These are phyloP conservation scores for Kwoniella botswanensis DNA, from an alignment of 768 basidiomycete genomes.

Conservation along the genomic window DNA sequence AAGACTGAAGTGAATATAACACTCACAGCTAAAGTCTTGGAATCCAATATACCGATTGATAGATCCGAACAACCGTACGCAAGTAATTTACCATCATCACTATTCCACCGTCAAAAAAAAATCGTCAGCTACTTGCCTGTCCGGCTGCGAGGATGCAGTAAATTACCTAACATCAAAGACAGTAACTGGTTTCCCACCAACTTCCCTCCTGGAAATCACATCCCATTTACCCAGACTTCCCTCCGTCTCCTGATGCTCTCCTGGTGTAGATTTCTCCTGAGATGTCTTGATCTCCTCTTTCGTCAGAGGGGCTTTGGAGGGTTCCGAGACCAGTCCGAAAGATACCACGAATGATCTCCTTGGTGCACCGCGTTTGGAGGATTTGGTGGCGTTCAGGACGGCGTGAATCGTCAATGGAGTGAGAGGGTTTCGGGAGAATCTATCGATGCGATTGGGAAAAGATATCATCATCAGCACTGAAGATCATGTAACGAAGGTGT, in stretches of 20 bases:
- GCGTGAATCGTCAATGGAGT: constrained; percentile 48
- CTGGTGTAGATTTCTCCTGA: constrained; percentile 24
- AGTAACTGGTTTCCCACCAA: constrained; percentile 79
- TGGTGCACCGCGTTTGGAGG: constrained; percentile 45
- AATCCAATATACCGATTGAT: constrained; percentile 81
- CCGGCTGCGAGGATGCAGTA: background rate
- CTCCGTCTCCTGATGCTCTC: constrained; percentile 30
- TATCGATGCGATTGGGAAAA: constrained; percentile 1
- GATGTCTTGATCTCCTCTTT: constrained; percentile 27
- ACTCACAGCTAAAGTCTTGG: constrained; percentile 75
- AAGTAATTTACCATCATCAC: constrained; percentile 77
- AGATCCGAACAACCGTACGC: constrained; percentile 88
- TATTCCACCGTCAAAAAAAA: constrained; percentile 53
- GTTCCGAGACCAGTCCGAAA: constrained; percentile 42
- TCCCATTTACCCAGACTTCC: constrained; percentile 72
- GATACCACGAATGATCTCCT: constrained; percentile 48
- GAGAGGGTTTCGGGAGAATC: constrained; percentile 24
- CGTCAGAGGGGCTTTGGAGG: constrained; percentile 33
- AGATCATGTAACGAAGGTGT: constrained; percentile 6
- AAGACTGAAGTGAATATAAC: background rate
- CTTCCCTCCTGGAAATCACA: constrained; percentile 69
- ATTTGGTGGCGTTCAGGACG: constrained; percentile 52
- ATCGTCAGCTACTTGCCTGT: too few relatives aligned
- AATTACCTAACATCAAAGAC: constrained; percentile 84
- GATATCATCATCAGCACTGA: too few relatives aligned